Evolutionary conservation across 106 monocot species (phyloP), one percentile per base, ranked within the genome.

Genomic region (Gastrodia elata): DNA sequence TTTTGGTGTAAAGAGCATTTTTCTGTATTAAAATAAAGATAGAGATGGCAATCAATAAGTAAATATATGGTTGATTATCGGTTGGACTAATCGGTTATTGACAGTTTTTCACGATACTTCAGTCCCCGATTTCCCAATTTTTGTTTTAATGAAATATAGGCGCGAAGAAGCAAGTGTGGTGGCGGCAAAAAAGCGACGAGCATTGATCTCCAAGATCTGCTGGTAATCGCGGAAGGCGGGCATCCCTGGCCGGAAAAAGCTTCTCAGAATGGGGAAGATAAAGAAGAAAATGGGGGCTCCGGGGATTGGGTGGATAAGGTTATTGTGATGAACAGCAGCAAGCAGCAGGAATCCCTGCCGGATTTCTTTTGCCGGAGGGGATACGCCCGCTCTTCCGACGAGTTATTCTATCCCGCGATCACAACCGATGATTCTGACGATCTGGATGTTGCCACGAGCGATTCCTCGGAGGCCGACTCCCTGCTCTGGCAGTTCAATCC

Each of bases 221-320:
- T 82, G 42, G n/a, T n/a, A n/a, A 42, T 77, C 22, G 18, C 79
- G 71, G 80, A 41, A 69, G 91, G 77, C 46, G 81, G 83, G 39
- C 80, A 79, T 59, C 79, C 79, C 38, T 93, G 90, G 97, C 68
- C 84, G 9, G 79, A 86, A 38, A 24, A 13, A 46, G 75, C 71
- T 75, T 69, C 75, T 52, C 72, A 76, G 14, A 89, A 76, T 39
- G 30, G 61, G 14, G 87, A 71, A 58, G 85, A 83, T 46, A 84
- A 93, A 22, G 89, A 78, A 46, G 91, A n/a, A n/a, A n/a, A 87
- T 37, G 68, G 37, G 3, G 59, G 75, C 70, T 64, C 73, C 33
- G 86, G 91, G 40, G 93, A 98, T 41, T 99, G 98, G 98, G 81
- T 89, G 5, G 93, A 93, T 55, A 91, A 99, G 80, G 74, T 91